These are phyloP conservation scores for Astragalus glycyphyllos DNA, from an alignment of 306 rosid species.

Conservation along the genomic window DNA sequence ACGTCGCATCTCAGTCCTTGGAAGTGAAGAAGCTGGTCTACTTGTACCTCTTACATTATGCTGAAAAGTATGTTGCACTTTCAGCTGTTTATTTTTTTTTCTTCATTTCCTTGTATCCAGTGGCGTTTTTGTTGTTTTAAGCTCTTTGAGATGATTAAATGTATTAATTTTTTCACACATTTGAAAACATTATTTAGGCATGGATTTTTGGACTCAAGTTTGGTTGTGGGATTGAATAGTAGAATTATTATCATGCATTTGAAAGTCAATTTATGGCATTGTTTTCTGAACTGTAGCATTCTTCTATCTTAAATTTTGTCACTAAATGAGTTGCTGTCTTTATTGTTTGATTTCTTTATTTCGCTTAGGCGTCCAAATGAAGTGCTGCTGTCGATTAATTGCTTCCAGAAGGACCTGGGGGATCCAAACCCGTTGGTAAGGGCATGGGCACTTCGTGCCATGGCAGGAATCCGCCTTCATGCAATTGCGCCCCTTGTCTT, in stretches of 20 bases:
- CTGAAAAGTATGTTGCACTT: conserved; percentile 85
- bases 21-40: conserved; percentile 97
- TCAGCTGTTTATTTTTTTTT: neutral
- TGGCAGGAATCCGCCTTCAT: conserved; percentile 96
- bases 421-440: conserved; percentile 88
- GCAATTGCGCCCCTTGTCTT: conserved; percentile 89
- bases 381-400: conserved; percentile 92
- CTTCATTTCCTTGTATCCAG: neutral
- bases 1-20: conserved; percentile 87
- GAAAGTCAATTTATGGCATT: conserved; percentile 10
- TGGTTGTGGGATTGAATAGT: neutral
- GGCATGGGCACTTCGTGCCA: conserved; percentile 96
- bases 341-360: conserved; percentile 33
- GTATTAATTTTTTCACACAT: neutral
- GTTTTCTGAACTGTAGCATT: conserved; percentile 13
- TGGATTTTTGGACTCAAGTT: neutral
- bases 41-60: conserved; percentile 93
- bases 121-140: neutral
- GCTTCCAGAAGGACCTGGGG: conserved; percentile 89
- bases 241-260: conserved; percentile 22
- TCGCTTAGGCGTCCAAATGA: conserved; percentile 90
- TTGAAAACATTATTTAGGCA: conserved; percentile 21
- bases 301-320: conserved; percentile 5
- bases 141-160: neutral
- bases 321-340: neutral